Evolutionary conservation across 768 basidiomycete species (phyloP), one percentile per base, ranked within the genome.

Genomic region (Sporobolomyces roseus): DNA sequence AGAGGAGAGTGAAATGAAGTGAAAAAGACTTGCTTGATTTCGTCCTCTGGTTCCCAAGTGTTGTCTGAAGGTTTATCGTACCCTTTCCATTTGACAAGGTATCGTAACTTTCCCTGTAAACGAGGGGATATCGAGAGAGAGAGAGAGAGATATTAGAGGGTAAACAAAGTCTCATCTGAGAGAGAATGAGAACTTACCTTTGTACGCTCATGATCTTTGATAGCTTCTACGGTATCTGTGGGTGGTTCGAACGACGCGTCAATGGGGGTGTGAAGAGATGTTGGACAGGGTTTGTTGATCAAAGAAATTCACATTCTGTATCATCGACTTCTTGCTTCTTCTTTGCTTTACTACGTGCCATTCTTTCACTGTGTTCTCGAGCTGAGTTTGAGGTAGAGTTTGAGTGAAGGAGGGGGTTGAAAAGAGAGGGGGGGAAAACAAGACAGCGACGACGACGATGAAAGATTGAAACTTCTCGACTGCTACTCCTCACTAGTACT

Each of bases 11-110:
- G 10, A 17, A 9, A 41, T 41, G 6, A 38, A 53, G 30, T n/a
- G 35, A 32, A 38, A 25, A 12, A 21, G 62, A 52, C 65, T 19
- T 27, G 60, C 65, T 17, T 3, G 19, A 66, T 23, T 41, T 45
- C 58, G n/a, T 25, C 10, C 21, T 46, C 58, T 0, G 56, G 56
- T 27, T 66, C 65, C 65, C 65, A 66, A 16, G 65, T 60, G 25
- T 46, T 43, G 61, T 62, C 61, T 8, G 4, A 17, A 17, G 41
- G 29, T 13, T 66, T 49, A 41, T 52, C 21, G 58, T 52, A 66
- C 4, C 50, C 65, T 23, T 29, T 13, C 65, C 65, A 66, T 51
- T 52, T 45, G 50, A 66, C 49, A 9, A 35, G 6, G 58, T 66
- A 66, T 38, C 46, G 6, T 16, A 66, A 48, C 14, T 1, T 25